Conservation (phyloP, 805 yeast genomes). For the Metschnikowia lunata region DNA sequence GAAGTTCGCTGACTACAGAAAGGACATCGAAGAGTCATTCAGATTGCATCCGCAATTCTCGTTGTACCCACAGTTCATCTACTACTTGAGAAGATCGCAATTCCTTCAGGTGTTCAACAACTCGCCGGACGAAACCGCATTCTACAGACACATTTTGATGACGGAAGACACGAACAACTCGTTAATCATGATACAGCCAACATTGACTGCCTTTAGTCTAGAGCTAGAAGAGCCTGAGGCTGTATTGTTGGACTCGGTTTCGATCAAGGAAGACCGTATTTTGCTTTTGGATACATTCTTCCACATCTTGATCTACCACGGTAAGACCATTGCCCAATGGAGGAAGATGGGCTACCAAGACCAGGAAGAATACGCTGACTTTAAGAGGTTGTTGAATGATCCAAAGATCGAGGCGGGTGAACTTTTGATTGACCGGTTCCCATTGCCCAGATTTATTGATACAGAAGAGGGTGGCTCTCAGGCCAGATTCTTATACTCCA, state of each 20-base stretch:
- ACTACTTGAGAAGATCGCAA: slow-evolving; percentile 93
- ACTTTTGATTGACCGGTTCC: slow-evolving; percentile 88
- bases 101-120: slow-evolving; percentile 94
- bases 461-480: slow-evolving; percentile 99
- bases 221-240: slow-evolving; percentile 75
- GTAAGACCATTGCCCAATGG: slow-evolving; percentile 94
- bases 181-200: slow-evolving; percentile 95
- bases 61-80: slow-evolving; percentile 92
- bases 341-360: slow-evolving; percentile 93
- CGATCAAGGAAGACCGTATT: slow-evolving; percentile 84
- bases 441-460: slow-evolving; percentile 94
- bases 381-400: slow-evolving; percentile 78
- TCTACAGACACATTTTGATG: slow-evolving; percentile 86
- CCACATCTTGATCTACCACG: slow-evolving; percentile 93
- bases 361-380: slow-evolving; percentile 82
- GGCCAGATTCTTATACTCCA: slow-evolving; percentile 92
- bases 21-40: slow-evolving; percentile 79
- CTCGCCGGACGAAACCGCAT: slow-evolving; percentile 98
- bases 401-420: slow-evolving; percentile 93
- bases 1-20: slow-evolving; percentile 88
- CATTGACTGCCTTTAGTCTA: slow-evolving; percentile 79
- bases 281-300: slow-evolving; percentile 91
- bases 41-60: slow-evolving; percentile 79
- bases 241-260: slow-evolving; percentile 87
- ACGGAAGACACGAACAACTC: slow-evolving; percentile 92